Evolutionary conservation across 129 eudicot genomes (phyloP).

Genomic region (Ambrosia trifida): DNA sequence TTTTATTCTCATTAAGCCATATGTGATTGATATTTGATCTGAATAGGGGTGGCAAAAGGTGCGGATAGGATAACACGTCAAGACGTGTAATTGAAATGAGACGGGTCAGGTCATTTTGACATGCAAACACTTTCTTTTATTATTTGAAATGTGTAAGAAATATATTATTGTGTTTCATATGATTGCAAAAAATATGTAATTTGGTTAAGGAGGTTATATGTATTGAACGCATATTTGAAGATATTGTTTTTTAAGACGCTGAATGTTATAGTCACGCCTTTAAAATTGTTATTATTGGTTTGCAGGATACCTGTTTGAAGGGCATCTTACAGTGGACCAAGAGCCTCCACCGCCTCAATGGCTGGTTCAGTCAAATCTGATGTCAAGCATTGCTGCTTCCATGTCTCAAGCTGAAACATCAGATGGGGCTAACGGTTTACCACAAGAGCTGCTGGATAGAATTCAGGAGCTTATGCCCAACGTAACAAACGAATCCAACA

Average conservation of each 20-base stretch:
- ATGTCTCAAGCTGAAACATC: conserved; percentile 58
- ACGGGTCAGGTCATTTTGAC: background rate
- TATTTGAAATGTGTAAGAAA: background rate
- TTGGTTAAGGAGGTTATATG: background rate
- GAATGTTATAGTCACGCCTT: background rate
- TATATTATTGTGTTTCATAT: background rate
- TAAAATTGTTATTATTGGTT: background rate
- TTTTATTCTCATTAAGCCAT: background rate
- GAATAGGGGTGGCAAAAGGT: background rate
- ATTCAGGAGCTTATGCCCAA: conserved; percentile 56
- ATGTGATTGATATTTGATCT: background rate
- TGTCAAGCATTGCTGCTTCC: conserved; percentile 62
- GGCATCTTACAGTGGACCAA: conserved; percentile 90
- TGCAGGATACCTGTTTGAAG: conserved; percentile 88
- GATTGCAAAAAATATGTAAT: background rate
- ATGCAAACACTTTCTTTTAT: background rate
- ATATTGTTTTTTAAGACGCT: conserved; percentile 2
- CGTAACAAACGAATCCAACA: conserved; percentile 42
- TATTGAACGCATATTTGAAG: background rate
- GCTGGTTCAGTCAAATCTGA: conserved; percentile 70
- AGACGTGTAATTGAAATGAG: background rate
- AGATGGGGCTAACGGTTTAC: conserved; percentile 43
- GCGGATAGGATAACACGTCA: background rate
- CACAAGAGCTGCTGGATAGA: conserved; percentile 56
- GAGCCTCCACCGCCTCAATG: conserved; percentile 98